These are phyloP conservation scores for Geosmithia flava DNA, from an alignment of 2,329 filamentous ascomycete genomes.

Conservation along the genomic window DNA sequence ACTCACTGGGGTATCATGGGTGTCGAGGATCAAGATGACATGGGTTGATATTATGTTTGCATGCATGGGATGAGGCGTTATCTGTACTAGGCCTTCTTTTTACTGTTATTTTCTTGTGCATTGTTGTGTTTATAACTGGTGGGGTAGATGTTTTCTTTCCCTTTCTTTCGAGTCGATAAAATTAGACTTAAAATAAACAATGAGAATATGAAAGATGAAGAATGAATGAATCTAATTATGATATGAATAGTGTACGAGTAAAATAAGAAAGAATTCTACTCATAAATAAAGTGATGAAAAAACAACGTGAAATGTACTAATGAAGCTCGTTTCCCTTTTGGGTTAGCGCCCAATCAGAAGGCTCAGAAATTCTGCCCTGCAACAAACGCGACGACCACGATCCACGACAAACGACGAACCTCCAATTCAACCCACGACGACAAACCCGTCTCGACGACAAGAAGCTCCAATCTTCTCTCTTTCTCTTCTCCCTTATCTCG, in stretches of 20 bases:
- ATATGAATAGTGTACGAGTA: no score
- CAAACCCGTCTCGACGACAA: neutral
- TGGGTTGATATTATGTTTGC: neutral
- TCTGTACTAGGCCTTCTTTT: neutral
- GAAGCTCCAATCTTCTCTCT: neutral
- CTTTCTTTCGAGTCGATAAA: no score
- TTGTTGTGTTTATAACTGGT: no score
- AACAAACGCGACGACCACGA: conserved; percentile 11
- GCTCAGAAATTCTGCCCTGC: conserved; percentile 18
- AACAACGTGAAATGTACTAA: neutral
- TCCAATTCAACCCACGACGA: conserved; percentile 5
- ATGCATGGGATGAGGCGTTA: conserved; percentile 1
- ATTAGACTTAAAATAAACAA: no score
- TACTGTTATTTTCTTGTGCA: neutral
- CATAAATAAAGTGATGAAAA: no score
- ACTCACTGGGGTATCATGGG: no score
- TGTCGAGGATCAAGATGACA: neutral
- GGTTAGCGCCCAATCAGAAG: conserved; percentile 16
- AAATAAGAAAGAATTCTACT: no score
- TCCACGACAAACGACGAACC: neutral
- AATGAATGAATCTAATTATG: no score
- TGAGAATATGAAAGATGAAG: no score
- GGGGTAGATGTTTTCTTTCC: no score
- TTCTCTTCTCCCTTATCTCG: neutral
- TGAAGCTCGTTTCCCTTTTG: conserved; percentile 20